phyloP scores from a whole-genome alignment of 306 rosid species.

The Chamaecrista fasciculata region DNA sequence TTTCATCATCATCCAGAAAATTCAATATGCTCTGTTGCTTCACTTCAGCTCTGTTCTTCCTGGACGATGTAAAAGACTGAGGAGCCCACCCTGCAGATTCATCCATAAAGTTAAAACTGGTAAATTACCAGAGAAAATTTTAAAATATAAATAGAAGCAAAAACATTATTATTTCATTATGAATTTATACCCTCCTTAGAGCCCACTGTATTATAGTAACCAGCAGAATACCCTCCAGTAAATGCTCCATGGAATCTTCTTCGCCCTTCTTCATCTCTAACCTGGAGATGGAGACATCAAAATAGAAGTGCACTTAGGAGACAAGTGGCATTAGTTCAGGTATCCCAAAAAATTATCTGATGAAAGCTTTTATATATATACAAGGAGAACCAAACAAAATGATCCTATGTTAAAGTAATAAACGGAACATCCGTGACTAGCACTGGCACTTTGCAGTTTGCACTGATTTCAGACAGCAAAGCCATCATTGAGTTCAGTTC shows the following conservation, averaged over 20 bases:
- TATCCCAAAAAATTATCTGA: conserved; percentile 3
- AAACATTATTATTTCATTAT: conserved; percentile 4
- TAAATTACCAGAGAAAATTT: conserved; percentile 6
- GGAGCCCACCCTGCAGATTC: conserved; percentile 91
- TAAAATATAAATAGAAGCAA: conserved; percentile 1
- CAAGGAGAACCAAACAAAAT: background rate
- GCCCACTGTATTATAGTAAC: conserved; percentile 88
- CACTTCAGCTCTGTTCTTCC: conserved; percentile 91
- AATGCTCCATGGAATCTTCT: conserved; percentile 98
- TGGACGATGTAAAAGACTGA: conserved; percentile 78
- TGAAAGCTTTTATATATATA: background rate
- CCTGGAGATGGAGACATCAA: conserved; percentile 44
- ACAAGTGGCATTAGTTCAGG: background rate
- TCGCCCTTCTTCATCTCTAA: conserved; percentile 94
- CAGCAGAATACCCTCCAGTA: conserved; percentile 93
- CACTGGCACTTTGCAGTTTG: background rate
- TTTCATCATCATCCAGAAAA: conserved; percentile 94
- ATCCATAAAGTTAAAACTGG: conserved; percentile 26
- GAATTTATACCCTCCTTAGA: conserved; percentile 74
- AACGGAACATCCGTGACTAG: background rate
- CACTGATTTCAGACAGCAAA: conserved; percentile 10
- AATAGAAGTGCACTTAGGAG: background rate
- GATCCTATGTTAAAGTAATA: background rate
- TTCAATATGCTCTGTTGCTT: conserved; percentile 72
- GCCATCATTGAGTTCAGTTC: conserved; percentile 15